Base-by-base conservation (phyloP, 2,329 filamentous ascomycete genomes). In the Neospermospora avenae region DNA sequence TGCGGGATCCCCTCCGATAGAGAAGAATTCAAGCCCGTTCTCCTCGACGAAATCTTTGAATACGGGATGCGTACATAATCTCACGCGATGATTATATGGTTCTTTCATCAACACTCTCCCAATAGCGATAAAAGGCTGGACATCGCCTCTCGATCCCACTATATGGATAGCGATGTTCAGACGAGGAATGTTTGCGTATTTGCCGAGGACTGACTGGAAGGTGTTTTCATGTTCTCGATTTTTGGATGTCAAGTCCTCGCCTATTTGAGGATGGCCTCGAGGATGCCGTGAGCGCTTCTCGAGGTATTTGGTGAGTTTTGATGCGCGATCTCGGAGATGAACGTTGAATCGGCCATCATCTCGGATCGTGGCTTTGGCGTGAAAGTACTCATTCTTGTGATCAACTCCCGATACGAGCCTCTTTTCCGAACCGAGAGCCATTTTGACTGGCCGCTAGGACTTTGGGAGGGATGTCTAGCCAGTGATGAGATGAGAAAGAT, bases 151-250 rank as follows among this genome's bases (percentile, higher is more conserved):
- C 1, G 86, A 90, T 5, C 90, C 90, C 65, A 93, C 91, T 6
- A 93, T 88, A 81, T 92, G 91, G 68, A 93, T 87, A 25, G 91
- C 89, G 55, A 95, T 88, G 70, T 92, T 93, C 45, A 93, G 54
- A 13, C 53, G 57, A 4, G 68, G 68, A 7, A 59, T 58, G 7
- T 61, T 61, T 18, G 57, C 41, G 31, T 54, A 69, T 25, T 57
- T 60, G 5, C 60, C 61, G 5, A 68, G 42, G 2, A 67, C 51
- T 2, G 46, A 10, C 44, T 63, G 52, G 18, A 63, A 60, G 4
- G 60, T 48, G 7, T 46, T 45, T n/a, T 62, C 59, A 24, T 62
- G 65, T 42, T 63, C 60, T 37, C 57, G 45, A 51, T 67, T 67
- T 16, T 67, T 66, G 13, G 35, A 16, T 1, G 67, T 67, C 2